Base-by-base conservation (phyloP, 2,329 filamentous ascomycete genomes). In the Fusarium albosuccineum region DNA sequence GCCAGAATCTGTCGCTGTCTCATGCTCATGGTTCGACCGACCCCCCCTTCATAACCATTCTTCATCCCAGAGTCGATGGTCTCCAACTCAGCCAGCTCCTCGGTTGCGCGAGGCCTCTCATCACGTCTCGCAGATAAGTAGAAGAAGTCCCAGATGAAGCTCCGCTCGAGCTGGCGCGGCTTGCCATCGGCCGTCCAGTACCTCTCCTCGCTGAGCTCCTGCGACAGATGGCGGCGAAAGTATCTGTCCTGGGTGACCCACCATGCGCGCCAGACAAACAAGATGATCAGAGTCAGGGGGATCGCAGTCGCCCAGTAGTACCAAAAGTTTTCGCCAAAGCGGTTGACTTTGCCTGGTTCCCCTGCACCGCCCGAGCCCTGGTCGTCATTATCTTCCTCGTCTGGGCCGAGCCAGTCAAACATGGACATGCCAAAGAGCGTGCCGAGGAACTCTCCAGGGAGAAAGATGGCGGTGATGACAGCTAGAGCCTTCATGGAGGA, bases 401-500 rank as follows among this genome's bases (percentile, higher is more conserved):
- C 71, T 1, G 72, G 73, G 1, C 77, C 77, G n/a, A 79, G 73
- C 79, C 80, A 82, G 68, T 83, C 79, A 63, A 83, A 83, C 78
- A 83, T 82, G 46, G 80, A 80, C 73, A 82, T 81, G 49, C 81
- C 82, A 62, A 83, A 83, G 3, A 83, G 74, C 7, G 80, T 81
- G 27, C 79, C 79, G 36, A 83, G 79, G 64, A 82, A 83, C 57
- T 83, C 81, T 45, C 81, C 82, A 0, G 81, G 82, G 5, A 83
- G 76, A 67, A 83, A 83, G n/a, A 83, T 74, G 13, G 82, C 82
- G 1, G 82, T 83, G 55, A 83, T 83, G 29, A 83, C 80, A 2
- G 82, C 82, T 1, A 83, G 72, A 1, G 81, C 81, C 42, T 83
- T 83, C 81, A 83, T 83, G 1, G 81, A 83, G 0, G 81, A 82